Percentiles rank a stretch among this genome's conserved stretches.
Evolutionary conservation across 2,329 filamentous ascomycete genomes (phyloP).

Genomic region (Fonsecaea nubica): DNA sequence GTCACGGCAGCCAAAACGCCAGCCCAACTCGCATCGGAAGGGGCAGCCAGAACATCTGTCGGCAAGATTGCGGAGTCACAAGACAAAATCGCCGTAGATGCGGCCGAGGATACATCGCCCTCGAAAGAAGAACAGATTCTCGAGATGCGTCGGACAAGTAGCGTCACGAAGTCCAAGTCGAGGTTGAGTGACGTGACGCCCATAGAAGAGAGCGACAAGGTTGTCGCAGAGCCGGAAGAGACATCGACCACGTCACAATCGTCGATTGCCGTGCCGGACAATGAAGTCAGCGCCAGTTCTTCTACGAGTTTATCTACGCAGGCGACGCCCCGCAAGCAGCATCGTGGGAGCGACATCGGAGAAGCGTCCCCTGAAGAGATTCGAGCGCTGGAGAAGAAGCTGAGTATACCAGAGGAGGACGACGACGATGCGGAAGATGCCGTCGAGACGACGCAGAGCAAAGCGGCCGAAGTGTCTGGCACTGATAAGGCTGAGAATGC

Average conservation of each 20-base stretch:
- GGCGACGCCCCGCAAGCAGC: constrained; percentile 39
- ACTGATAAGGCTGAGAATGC: constrained; percentile 34
- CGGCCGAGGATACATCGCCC: constrained; percentile 26
- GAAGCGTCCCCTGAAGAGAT: constrained; percentile 40
- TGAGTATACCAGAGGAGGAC: constrained; percentile 39
- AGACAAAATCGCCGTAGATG: constrained; percentile 31
- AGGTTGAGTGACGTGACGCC: constrained; percentile 33
- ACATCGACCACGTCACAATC: constrained; percentile 1
- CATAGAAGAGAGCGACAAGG: constrained; percentile 32
- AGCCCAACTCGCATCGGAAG: constrained; percentile 34
- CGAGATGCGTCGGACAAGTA: constrained; percentile 31
- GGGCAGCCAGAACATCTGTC: constrained; percentile 37
- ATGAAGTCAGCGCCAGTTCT: constrained; percentile 20
- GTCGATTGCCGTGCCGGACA: constrained; percentile 20
- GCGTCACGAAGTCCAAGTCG: constrained; percentile 28
- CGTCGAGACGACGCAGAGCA: constrained; percentile 25
- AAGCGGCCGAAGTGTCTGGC: constrained; percentile 27
- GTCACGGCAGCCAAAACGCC: constrained; percentile 38
- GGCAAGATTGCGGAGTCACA: constrained; percentile 36
- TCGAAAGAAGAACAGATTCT: constrained; percentile 35
- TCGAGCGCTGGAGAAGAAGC: constrained; percentile 43
- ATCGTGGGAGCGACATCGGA: constrained; percentile 49
- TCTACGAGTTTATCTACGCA: constrained; percentile 5
- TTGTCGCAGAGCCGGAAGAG: constrained; percentile 21
- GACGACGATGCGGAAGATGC: constrained; percentile 37